A percentile compares a stretch with the other conserved stretches of the same genome.
Conservation (phyloP, 2,329 filamentous ascomycete species). For the Monosporascus sp. region DNA sequence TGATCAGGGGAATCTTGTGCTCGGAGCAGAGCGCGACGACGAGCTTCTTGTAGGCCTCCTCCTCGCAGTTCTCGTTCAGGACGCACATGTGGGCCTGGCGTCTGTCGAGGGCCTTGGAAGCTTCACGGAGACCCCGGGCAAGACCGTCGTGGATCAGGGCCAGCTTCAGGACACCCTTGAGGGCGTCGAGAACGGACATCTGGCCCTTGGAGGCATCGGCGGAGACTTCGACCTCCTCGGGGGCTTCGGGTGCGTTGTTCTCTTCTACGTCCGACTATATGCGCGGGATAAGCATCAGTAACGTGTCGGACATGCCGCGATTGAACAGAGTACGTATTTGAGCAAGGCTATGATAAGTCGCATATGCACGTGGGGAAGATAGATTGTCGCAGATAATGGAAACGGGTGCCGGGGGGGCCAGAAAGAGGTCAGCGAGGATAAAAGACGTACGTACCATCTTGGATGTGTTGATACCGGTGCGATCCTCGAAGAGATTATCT, state of each 20-base stretch:
- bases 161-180: slow-evolving; percentile 98
- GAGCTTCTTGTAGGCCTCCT: slow-evolving; percentile 99
- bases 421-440: neutral
- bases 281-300: slow-evolving; percentile 11
- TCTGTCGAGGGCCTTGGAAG: slow-evolving; percentile 96
- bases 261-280: slow-evolving; percentile 99
- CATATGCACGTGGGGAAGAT: neutral
- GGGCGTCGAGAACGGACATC: slow-evolving; percentile 97
- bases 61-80: slow-evolving; percentile 98
- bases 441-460: slow-evolving; percentile 53
- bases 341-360: slow-evolving; percentile 5
- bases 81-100: slow-evolving; percentile 99
- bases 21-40: slow-evolving; percentile 97
- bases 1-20: slow-evolving; percentile 99
- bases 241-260: slow-evolving; percentile 78
- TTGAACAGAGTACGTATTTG: slow-evolving; percentile 6
- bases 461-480: slow-evolving; percentile 52
- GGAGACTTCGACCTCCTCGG: slow-evolving; percentile 90
- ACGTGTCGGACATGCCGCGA: slow-evolving; percentile 10
- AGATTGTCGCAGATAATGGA: neutral
- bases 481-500: slow-evolving; percentile 60
- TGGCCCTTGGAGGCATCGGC: slow-evolving; percentile 85
- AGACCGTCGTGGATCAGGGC: slow-evolving; percentile 99
- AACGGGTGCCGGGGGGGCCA: neutral
- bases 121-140: slow-evolving; percentile 95